A percentile compares a stretch with the other conserved stretches of the same genome.
Evolutionary conservation across 768 basidiomycete genomes (phyloP).

Genomic region (Lentinula edodes): DNA sequence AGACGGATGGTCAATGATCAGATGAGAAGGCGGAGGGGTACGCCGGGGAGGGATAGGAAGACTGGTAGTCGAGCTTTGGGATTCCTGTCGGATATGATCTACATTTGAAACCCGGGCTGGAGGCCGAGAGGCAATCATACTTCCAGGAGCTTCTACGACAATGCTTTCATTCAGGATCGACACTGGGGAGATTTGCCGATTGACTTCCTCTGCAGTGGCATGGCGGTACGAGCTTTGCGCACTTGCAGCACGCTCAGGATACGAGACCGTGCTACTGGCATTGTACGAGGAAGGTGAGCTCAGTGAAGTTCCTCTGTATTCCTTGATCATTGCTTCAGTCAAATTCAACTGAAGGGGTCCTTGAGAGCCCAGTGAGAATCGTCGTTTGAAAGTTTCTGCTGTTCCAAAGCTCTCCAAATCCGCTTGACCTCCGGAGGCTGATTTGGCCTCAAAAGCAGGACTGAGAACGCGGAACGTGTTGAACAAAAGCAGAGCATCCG

Average conservation of each 20-base stretch:
- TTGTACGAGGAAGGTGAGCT: not conserved
- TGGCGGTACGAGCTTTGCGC: slow-evolving; percentile 17
- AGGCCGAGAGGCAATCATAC: not conserved
- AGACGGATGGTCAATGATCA: not conserved
- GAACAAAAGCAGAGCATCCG: slow-evolving; percentile 61
- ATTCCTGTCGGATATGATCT: slow-evolving; percentile 19
- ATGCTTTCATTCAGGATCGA: slow-evolving; percentile 18
- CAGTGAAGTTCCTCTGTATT: slow-evolving; percentile 4
- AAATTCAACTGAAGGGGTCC: not conserved
- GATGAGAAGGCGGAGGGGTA: slow-evolving; percentile 16
- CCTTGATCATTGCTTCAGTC: slow-evolving; percentile 7
- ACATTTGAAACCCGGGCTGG: slow-evolving; percentile 4
- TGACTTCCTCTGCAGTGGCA: slow-evolving; percentile 13
- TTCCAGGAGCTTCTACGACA: slow-evolving; percentile 13
- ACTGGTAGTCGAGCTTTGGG: slow-evolving; percentile 19
- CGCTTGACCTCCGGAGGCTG: slow-evolving; percentile 13
- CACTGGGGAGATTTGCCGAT: slow-evolving; percentile 21
- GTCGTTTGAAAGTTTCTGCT: slow-evolving; percentile 7
- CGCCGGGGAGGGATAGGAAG: slow-evolving; percentile 33
- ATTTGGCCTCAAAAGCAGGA: slow-evolving; percentile 39
- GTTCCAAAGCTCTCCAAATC: slow-evolving; percentile 27
- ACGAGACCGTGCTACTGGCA: slow-evolving; percentile 10
- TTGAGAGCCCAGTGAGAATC: not conserved
- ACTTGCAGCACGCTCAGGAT: slow-evolving; percentile 17
- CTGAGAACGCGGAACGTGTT: slow-evolving; percentile 63